Evolutionary conservation across 1,139 yeast species (phyloP), one percentile per base, ranked within the genome.

Genomic region (Keqinozyma sinolaborantium): DNA sequence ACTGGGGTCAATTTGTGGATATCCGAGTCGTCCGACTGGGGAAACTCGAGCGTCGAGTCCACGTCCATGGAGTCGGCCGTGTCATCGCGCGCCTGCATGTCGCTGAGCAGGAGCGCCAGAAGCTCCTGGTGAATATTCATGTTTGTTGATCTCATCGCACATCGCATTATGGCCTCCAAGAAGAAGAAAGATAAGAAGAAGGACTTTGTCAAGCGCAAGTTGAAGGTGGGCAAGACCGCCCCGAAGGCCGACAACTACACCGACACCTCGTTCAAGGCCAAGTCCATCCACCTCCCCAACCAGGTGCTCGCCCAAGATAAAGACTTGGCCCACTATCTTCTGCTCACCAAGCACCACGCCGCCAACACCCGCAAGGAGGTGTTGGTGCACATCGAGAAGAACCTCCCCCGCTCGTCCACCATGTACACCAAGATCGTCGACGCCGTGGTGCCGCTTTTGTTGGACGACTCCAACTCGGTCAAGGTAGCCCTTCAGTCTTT

Each of bases 221-320:
- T 92, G 30, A 83, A 75, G 51, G 97, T 92, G 25, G 99, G 99
- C 35, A 92, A 92, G 57, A 68, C 83, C 2, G 76, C 78, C 18
- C 78, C 78, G 5, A 77, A 75, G 40, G 77, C 90, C 3, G 75
- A 78, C 21, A 87, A 86, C 53, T 77, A 72, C 38, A 92, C 98
- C 4, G 92, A 84, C 47, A 86, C 95, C 0, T 80, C 92, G 0
- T 90, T 90, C 58, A 76, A 73, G 30, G 79, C 95, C n/a, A 84
- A 79, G 40, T 56, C 82, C 21, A 81, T 85, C 38, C 72, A 79
- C 12, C 60, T 84, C 14, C 87, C 80, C 16, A 64, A 67, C 50
- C 80, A 79, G 48, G 61, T 78, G 14, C 53, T 72, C 31, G 53
- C 55, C 33, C 52, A 54, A 26, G 72, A 64, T 15, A 59, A 60